A percentile compares a stretch with the other conserved stretches of the same genome.
These are phyloP conservation scores for Rosellinia necatrix DNA, from an alignment of 2,329 filamentous ascomycete species.

Conservation along the genomic window DNA sequence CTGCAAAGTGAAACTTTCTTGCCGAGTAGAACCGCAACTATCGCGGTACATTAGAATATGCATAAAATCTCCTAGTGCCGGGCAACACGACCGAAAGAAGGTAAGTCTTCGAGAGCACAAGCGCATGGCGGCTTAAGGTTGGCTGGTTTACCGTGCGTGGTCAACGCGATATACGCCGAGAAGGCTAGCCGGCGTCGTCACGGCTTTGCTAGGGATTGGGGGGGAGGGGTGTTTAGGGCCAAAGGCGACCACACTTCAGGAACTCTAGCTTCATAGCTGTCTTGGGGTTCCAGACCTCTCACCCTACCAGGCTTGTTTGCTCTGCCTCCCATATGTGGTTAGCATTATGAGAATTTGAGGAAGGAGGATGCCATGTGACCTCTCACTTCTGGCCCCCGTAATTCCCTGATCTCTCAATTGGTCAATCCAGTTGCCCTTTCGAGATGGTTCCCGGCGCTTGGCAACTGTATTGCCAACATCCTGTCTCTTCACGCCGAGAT, in stretches of 20 bases:
- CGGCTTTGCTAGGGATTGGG: background rate
- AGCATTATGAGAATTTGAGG: constrained; percentile 18
- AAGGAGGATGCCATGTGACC: constrained; percentile 25
- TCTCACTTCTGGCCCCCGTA: constrained; percentile 8
- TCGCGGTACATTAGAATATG: background rate
- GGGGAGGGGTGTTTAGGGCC: background rate
- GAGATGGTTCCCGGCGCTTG: constrained; percentile 7
- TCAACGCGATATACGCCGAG: background rate
- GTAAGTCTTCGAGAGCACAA: background rate
- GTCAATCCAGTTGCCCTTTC: constrained; percentile 2
- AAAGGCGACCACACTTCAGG: background rate
- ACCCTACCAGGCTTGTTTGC: background rate
- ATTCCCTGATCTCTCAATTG: constrained; percentile 13
- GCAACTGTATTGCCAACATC: background rate
- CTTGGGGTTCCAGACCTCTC: background rate
- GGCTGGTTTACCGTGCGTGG: background rate
- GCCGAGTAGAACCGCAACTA: background rate
- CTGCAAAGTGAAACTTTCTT: constrained; percentile 7
- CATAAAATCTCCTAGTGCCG: constrained; percentile 12
- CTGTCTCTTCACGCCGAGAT: background rate
- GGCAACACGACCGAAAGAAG: constrained; percentile 6
- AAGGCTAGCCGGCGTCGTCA: constrained; percentile 10
- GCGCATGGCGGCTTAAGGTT: background rate
- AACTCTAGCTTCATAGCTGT: background rate
- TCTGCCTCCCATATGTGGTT: constrained; percentile 22